A percentile compares a stretch with the other conserved stretches of the same genome.
These are phyloP conservation scores for Pichia sp. DNA, from an alignment of 1,139 yeast genomes.

Conservation along the genomic window DNA sequence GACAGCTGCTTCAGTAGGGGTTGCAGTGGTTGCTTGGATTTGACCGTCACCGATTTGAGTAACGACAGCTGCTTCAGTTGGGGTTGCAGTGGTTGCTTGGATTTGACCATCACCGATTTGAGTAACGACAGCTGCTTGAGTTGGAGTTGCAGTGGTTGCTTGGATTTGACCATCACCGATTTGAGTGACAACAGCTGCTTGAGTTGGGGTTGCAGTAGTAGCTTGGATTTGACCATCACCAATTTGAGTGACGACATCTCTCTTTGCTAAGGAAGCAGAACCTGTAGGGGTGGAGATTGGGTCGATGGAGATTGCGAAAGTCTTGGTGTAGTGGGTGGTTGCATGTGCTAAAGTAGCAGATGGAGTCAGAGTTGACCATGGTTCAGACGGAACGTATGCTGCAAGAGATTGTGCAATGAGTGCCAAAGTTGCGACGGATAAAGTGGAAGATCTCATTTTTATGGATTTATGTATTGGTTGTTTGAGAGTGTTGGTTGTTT, in stretches of 20 bases:
- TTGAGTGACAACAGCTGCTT: conserved; percentile 14
- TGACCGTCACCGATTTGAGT: conserved; percentile 37
- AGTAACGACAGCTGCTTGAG: conserved; percentile 29
- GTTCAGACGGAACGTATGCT: conserved; percentile 62
- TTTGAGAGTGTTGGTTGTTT: conserved; percentile 1
- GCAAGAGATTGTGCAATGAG: conserved; percentile 48
- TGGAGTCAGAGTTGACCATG: conserved; percentile 73
- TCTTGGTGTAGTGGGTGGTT: conserved; percentile 49
- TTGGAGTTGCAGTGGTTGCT: conserved; percentile 27
- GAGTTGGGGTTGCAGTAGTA: conserved; percentile 23
- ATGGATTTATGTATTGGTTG: conserved; percentile 3
- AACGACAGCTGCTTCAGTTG: conserved; percentile 30
- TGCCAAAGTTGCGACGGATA: conserved; percentile 14
- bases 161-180: conserved; percentile 25
- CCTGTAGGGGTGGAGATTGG: conserved; percentile 37
- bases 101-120: conserved; percentile 37
- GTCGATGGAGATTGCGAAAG: conserved; percentile 66
- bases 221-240: conserved; percentile 42
- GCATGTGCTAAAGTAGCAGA: conserved; percentile 49
- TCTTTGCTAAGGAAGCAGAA: conserved; percentile 21
- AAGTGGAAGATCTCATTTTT: conserved; percentile 16
- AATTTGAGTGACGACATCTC: conserved; percentile 33
- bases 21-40: conserved; percentile 27
- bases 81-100: conserved; percentile 21
- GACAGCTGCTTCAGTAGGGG: conserved; percentile 30